Base-by-base conservation (phyloP, 2,329 filamentous ascomycete species). In the Calonectria honghensis region DNA sequence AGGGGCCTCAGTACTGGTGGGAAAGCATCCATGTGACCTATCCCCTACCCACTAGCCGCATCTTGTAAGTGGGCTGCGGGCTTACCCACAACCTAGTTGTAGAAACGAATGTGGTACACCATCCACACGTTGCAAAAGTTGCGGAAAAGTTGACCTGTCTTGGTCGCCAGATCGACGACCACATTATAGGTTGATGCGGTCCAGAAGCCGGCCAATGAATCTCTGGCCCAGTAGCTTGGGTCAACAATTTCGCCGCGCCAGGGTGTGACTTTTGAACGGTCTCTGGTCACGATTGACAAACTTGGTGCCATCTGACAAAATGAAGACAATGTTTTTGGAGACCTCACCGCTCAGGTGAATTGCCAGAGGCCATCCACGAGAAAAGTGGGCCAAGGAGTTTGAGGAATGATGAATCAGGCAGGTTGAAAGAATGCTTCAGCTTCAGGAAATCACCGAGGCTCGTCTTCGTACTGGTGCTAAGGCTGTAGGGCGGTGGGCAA, bases 11-110 rank as follows among this genome's bases (percentile, higher is more conserved):
- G 18, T 61, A 7, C 16, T 61, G 32, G 16, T 39, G 16, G 37
- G 11, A 74, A 87, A 89, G 57, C 85, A 87, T 1, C 88, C 89
- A 79, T 91, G 89, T 0, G 86, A 87, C 88, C 64, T 83, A 84
- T 0, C 88, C 89, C 70, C 89, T 85, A 2, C 83, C 80, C 0
- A 88, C 81, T 48, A 0, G 79, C 82, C 1, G 88, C 88, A 78
- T 91, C 87, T 90, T 72, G 74, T 87, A 89, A 0, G 85, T 86
- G 64, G 83, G 81, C 78, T 18, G 82, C 57, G 11, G 75, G 81
- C 29, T 85, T 79, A 1, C 75, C 86, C 3, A 78, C 72, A 16
- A 84, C 4, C 4, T 68, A 67, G 32, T 72, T 68, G 54, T 70
- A 37, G 7, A 70, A 20, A 20, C 45, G 14, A 20, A 75, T 63